Evolutionary conservation across 495 filamentous ascomycete genomes (phyloP).

Genomic region (Hypomontagnella monticulosa): DNA sequence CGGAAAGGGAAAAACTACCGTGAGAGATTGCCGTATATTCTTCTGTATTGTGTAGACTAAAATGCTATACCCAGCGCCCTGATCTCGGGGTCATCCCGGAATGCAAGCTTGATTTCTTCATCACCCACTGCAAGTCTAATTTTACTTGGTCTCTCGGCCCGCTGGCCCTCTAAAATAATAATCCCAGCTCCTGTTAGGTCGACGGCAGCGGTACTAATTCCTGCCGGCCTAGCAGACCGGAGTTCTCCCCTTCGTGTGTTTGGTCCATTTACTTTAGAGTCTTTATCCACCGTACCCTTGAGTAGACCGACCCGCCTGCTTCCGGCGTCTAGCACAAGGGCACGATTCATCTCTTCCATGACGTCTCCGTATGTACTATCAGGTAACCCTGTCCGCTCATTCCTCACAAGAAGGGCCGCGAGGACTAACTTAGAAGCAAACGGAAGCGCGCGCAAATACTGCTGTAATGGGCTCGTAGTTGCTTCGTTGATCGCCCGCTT

Average conservation of each 20-base stretch:
- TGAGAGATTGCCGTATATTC: constrained; percentile 3
- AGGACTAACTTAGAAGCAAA: constrained; percentile 86
- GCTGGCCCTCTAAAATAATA: constrained; percentile 78
- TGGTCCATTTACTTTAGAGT: constrained; percentile 4
- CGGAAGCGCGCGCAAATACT: constrained; percentile 82
- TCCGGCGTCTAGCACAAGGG: constrained; percentile 70
- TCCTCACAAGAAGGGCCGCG: constrained; percentile 77
- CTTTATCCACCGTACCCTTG: constrained; percentile 7
- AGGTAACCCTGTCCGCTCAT: constrained; percentile 82
- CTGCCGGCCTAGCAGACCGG: constrained; percentile 61
- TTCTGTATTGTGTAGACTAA: constrained; percentile 34
- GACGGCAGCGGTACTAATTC: constrained; percentile 75
- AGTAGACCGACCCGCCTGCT: constrained; percentile 49
- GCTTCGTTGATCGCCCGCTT: constrained; percentile 95
- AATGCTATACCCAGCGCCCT: constrained; percentile 70
- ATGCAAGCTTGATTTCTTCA: constrained; percentile 87
- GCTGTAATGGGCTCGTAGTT: constrained; percentile 89
- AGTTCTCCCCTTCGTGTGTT: constrained; percentile 5
- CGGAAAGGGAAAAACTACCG: background rate
- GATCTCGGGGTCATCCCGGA: constrained; percentile 88
- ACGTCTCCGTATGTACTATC: constrained; percentile 93
- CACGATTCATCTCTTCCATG: constrained; percentile 84
- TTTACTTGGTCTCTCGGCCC: constrained; percentile 85
- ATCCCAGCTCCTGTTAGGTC: constrained; percentile 89
- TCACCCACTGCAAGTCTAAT: constrained; percentile 85